phyloP scores from a whole-genome alignment of 1,284 basidiomycete genomes.

The Fomitopsis palustris region DNA sequence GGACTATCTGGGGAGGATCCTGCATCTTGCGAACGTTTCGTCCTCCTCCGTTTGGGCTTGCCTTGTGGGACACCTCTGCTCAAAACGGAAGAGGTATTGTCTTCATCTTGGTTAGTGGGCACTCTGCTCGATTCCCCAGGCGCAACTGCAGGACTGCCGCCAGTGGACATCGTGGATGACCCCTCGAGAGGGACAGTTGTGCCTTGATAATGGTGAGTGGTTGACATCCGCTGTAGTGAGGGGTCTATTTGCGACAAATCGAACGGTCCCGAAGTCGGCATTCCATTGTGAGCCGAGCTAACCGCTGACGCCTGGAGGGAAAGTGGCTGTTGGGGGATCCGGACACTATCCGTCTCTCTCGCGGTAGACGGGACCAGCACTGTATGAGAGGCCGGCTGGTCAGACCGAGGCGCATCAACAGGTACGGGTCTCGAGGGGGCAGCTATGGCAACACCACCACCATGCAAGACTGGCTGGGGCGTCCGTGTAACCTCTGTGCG shows the following conservation, averaged over 20 bases:
- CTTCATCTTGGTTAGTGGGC: too few species aligned
- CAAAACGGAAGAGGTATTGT: not conserved
- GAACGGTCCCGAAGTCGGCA: not conserved
- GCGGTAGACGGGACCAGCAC: not conserved
- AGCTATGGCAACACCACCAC: not conserved
- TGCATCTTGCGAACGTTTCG: not conserved
- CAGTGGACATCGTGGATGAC: not conserved
- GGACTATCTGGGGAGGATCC: not conserved
- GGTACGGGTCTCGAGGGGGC: slow-evolving; percentile 7
- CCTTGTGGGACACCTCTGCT: not conserved
- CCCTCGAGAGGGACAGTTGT: not conserved
- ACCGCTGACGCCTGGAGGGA: not conserved
- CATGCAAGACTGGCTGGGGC: not conserved
- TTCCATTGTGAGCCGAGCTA: not conserved
- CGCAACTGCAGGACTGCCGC: not conserved
- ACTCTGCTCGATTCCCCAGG: too few species aligned
- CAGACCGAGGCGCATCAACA: not conserved
- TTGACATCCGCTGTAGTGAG: not conserved
- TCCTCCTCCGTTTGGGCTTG: not conserved
- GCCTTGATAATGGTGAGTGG: not conserved
- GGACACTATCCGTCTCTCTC: not conserved
- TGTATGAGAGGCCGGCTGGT: not conserved
- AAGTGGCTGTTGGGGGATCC: not conserved
- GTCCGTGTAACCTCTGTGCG: not conserved
- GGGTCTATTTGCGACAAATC: slow-evolving; percentile 5